phyloP scores from a whole-genome alignment of 768 basidiomycete species.

The Terana coerulea region DNA sequence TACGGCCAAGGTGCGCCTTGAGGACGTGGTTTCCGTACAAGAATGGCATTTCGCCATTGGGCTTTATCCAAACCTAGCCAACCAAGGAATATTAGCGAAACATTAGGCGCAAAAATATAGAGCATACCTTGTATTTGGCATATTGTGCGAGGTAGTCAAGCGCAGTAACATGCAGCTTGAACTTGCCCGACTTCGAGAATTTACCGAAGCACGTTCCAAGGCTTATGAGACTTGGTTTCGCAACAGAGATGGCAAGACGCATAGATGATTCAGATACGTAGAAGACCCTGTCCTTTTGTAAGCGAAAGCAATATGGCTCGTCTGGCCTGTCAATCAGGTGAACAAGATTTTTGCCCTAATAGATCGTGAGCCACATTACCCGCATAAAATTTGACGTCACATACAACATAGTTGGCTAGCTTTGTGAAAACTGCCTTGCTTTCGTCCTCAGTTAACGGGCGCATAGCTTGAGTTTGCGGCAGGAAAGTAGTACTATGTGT shows the following conservation, averaged over 20 bases:
- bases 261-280: conserved; percentile 96
- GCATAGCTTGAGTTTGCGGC: conserved; percentile 46
- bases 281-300: conserved; percentile 93
- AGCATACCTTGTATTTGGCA: conserved; percentile 90
- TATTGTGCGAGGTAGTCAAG: conserved; percentile 94
- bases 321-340: conserved; percentile 93
- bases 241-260: conserved; percentile 88
- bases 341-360: conserved; percentile 91
- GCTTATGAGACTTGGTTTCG: conserved; percentile 86
- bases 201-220: conserved; percentile 97
- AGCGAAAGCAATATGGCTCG: conserved; percentile 92
- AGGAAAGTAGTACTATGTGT: background rate
- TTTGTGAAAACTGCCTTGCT: conserved; percentile 96
- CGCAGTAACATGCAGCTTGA: conserved; percentile 93
- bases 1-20: conserved; percentile 97
- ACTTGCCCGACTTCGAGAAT: conserved; percentile 95
- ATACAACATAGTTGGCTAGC: conserved; percentile 93
- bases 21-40: conserved; percentile 98
- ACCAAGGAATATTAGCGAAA: background rate
- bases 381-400: conserved; percentile 26
- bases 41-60: conserved; percentile 99
- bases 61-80: conserved; percentile 93
- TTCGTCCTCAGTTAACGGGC: conserved; percentile 95
- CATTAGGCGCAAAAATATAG: background rate
- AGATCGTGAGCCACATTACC: background rate